A percentile compares a stretch with the other conserved stretches of the same genome.
These are phyloP conservation scores for Hypericum perforatum DNA, from an alignment of 345 rosid genomes.

Conservation along the genomic window DNA sequence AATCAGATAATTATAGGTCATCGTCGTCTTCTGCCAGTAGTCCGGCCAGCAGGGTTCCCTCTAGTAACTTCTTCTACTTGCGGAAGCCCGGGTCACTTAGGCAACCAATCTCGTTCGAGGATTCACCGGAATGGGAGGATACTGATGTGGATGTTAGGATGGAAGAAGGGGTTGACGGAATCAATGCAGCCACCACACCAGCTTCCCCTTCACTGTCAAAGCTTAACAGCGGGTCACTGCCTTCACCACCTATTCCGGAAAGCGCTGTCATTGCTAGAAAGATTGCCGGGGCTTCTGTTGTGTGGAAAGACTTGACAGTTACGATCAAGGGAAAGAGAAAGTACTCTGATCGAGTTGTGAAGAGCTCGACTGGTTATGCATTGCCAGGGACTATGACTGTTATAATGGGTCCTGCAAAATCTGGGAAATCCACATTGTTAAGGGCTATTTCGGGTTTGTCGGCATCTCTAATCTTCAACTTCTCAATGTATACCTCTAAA, in stretches of 20 bases:
- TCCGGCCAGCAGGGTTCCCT: conserved; percentile 91
- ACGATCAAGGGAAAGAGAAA: conserved; percentile 78
- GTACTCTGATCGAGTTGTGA: conserved; percentile 83
- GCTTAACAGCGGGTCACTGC: conserved; percentile 75
- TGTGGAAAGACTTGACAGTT: conserved; percentile 94
- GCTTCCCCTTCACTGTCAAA: conserved; percentile 81
- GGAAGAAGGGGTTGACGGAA: conserved; percentile 79
- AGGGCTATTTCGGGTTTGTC: conserved; percentile 84
- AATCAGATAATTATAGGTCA: conserved; percentile 87
- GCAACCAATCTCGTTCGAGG: conserved; percentile 96
- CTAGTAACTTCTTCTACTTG: conserved; percentile 87
- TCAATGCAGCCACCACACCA: conserved; percentile 59
- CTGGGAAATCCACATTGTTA: conserved; percentile 86
- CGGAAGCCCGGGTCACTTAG: conserved; percentile 84
- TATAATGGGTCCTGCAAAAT: conserved; percentile 97
- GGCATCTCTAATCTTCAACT: neutral
- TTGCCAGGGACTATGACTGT: conserved; percentile 97
- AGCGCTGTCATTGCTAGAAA: conserved; percentile 48
- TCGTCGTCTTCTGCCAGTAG: conserved; percentile 97
- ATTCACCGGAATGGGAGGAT: conserved; percentile 99
- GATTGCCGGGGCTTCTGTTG: conserved; percentile 81
- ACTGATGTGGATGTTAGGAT: conserved; percentile 62
- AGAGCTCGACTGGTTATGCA: conserved; percentile 92
- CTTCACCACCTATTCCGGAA: conserved; percentile 67
- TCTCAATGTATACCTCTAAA: neutral